Evolutionary conservation across 2,329 filamentous ascomycete species (phyloP).

Genomic region (Hypocrella siamensis): DNA sequence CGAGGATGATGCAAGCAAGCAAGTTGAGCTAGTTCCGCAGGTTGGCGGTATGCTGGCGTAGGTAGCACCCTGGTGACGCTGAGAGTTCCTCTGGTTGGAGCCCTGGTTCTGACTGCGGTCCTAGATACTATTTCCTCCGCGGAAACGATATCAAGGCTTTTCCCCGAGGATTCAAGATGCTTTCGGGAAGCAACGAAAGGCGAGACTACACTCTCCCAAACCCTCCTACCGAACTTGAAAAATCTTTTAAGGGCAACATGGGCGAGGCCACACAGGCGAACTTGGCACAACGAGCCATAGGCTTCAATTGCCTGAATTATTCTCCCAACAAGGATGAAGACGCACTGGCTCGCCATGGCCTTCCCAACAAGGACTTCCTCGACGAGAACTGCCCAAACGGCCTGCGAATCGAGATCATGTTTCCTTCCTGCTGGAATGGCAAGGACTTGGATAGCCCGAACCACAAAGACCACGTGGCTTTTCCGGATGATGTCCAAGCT

Average conservation of each 20-base stretch:
- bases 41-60: constrained; percentile 76
- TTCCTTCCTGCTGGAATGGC: constrained; percentile 78
- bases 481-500: constrained; percentile 60
- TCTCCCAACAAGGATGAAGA: constrained; percentile 42
- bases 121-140: constrained; percentile 72
- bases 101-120: neutral
- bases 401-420: constrained; percentile 69
- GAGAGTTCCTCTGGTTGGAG: too few relatives aligned
- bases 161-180: constrained; percentile 64
- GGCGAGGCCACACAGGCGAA: constrained; percentile 51
- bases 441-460: constrained; percentile 38
- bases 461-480: constrained; percentile 56
- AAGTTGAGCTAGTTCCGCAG: constrained; percentile 54
- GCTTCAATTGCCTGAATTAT: constrained; percentile 95
- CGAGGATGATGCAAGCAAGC: constrained; percentile 44
- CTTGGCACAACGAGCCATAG: constrained; percentile 66
- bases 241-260: constrained; percentile 52
- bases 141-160: constrained; percentile 53
- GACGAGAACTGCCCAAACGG: constrained; percentile 74
- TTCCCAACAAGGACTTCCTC: constrained; percentile 67
- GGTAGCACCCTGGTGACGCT: too few relatives aligned
- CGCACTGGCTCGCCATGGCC: constrained; percentile 64
- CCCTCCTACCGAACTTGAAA: constrained; percentile 45
- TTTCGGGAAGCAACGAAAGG: constrained; percentile 55
- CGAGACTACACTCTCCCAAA: constrained; percentile 57